Percentiles rank a stretch among this genome's conserved stretches.
Conservation (phyloP, 768 basidiomycete genomes). For the Collybia mongolica region DNA sequence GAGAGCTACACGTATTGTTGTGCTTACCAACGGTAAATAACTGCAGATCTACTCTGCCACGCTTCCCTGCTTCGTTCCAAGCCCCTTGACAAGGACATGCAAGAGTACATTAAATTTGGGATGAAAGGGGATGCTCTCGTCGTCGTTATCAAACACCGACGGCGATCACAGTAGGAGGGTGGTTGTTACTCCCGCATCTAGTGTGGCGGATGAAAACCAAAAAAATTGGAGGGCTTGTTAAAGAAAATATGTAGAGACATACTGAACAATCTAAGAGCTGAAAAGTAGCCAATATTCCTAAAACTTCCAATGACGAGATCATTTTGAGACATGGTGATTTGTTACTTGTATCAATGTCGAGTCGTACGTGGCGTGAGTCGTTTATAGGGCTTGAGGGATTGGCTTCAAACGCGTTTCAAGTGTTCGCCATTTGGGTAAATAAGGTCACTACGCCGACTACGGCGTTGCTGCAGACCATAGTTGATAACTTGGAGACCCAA, state of each 20-base stretch:
- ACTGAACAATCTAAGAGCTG: conserved; percentile 48
- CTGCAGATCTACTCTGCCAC: conserved; percentile 46
- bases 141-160: conserved; percentile 52
- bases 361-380: no score
- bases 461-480: no score
- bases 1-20: conserved; percentile 8
- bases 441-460: no score
- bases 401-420: no score
- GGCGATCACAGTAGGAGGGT: conserved; percentile 61
- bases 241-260: conserved; percentile 9
- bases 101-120: no score
- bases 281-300: conserved; percentile 52
- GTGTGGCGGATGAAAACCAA: neutral
- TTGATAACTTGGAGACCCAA: no score
- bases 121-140: no score
- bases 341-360: no score
- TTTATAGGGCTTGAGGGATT: no score
- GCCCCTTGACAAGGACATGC: no score
- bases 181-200: conserved; percentile 58
- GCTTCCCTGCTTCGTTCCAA: conserved; percentile 45
- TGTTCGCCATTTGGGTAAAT: no score
- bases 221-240: neutral
- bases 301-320: conserved; percentile 52
- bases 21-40: conserved; percentile 62
- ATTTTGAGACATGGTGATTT: conserved; percentile 17